These are phyloP conservation scores for Citrus mangshanensis DNA, from an alignment of 345 rosid genomes.

Conservation along the genomic window DNA sequence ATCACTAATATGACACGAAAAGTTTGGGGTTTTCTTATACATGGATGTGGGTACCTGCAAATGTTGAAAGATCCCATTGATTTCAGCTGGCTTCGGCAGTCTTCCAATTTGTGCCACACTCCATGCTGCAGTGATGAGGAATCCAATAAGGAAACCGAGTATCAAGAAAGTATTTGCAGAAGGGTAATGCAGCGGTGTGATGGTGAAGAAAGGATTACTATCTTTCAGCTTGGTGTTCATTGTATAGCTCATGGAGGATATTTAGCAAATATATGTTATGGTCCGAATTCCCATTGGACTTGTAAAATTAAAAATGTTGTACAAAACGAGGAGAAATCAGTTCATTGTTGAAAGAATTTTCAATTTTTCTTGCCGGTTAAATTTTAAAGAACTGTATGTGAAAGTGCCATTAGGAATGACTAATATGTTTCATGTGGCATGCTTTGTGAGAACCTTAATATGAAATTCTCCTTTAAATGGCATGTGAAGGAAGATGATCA, in stretches of 20 bases:
- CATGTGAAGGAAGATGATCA: no score
- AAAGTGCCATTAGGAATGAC: no score
- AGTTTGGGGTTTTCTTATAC: constrained; percentile 49
- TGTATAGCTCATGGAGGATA: constrained; percentile 53
- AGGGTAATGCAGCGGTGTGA: constrained; percentile 13
- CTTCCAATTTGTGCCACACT: not conserved
- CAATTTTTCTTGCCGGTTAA: no score
- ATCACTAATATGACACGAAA: constrained; percentile 23
- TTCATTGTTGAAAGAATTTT: no score
- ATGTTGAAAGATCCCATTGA: constrained; percentile 38
- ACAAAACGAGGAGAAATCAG: not conserved
- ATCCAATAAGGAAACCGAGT: not conserved
- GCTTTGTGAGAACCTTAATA: no score
- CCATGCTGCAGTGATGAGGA: not conserved
- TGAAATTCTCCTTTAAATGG: no score
- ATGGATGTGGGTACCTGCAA: constrained; percentile 40
- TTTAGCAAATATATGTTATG: constrained; percentile 47
- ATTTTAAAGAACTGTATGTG: no score
- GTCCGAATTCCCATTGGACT: constrained; percentile 21
- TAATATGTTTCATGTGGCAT: no score
- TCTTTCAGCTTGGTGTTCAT: constrained; percentile 57
- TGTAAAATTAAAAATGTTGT: constrained; percentile 6
- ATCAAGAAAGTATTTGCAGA: not conserved
- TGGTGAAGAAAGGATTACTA: constrained; percentile 19
- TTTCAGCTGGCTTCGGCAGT: constrained; percentile 33